Percentiles rank a stretch among this genome's conserved stretches.
These are phyloP conservation scores for Colletotrichum sp. DNA, from an alignment of 2,329 filamentous ascomycete genomes.

Conservation along the genomic window DNA sequence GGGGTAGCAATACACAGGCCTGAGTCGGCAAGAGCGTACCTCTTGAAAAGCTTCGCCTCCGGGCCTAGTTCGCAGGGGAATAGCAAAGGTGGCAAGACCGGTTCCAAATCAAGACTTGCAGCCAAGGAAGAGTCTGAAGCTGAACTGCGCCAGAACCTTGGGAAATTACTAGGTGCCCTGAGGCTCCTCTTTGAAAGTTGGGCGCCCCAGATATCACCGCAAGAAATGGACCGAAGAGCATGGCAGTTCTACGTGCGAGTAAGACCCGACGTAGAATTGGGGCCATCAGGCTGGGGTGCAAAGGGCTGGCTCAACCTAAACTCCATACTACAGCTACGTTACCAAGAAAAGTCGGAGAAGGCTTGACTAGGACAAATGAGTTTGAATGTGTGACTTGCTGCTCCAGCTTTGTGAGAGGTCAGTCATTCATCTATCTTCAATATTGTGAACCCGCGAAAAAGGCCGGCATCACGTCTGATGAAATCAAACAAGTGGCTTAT, in stretches of 20 bases:
- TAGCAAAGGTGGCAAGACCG: conserved; percentile 12
- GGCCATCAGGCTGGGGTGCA: conserved; percentile 81
- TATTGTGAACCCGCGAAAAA: background rate
- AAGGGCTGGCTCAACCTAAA: conserved; percentile 73
- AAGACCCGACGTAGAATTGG: conserved; percentile 76
- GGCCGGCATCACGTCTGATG: background rate
- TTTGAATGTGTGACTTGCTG: background rate
- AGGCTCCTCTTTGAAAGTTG: conserved; percentile 78
- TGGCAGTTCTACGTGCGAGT: conserved; percentile 85
- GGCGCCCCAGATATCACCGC: conserved; percentile 63
- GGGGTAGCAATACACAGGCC: conserved; percentile 78
- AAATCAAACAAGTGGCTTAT: background rate
- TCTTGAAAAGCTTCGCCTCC: conserved; percentile 60
- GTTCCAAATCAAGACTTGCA: background rate
- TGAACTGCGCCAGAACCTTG: conserved; percentile 74
- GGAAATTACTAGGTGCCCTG: conserved; percentile 72
- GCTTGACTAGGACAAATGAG: background rate
- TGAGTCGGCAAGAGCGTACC: conserved; percentile 67
- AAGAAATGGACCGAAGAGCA: conserved; percentile 76
- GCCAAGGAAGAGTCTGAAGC: conserved; percentile 41
- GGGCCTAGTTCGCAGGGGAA: background rate
- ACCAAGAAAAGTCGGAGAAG: conserved; percentile 29
- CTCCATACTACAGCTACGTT: conserved; percentile 68
- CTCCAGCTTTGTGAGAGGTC: background rate
- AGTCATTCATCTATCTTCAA: background rate